Evolutionary conservation across 2,329 filamentous ascomycete genomes (phyloP).

Genomic region (Ramularia endophylla): DNA sequence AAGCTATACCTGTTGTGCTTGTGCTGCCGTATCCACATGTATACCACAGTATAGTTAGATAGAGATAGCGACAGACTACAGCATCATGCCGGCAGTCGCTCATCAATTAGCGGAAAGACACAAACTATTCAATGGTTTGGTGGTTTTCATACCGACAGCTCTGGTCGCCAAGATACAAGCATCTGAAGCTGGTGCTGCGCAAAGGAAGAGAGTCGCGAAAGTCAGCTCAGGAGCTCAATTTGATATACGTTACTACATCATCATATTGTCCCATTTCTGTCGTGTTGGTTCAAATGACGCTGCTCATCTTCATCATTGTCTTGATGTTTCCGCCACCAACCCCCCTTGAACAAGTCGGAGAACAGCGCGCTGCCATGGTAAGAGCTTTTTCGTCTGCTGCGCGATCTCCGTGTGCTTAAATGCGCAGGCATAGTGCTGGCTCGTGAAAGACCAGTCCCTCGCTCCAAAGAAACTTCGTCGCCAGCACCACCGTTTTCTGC

Average conservation of each 20-base stretch:
- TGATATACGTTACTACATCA: neutral
- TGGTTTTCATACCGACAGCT: no score
- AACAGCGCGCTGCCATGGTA: constrained; percentile 26
- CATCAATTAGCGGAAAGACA: no score
- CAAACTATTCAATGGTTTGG: no score
- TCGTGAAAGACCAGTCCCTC: constrained; percentile 7
- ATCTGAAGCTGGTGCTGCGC: no score
- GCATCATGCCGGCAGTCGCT: no score
- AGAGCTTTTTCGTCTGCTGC: constrained; percentile 18
- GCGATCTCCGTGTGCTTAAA: constrained; percentile 1
- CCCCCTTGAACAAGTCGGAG: constrained; percentile 24
- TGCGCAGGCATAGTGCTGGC: constrained; percentile 18
- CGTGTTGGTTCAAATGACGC: neutral
- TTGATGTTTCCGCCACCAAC: constrained; percentile 25
- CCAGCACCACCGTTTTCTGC: constrained; percentile 9
- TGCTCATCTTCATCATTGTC: constrained; percentile 2
- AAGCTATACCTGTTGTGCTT: no score
- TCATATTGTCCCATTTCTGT: neutral
- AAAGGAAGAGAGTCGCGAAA: no score
- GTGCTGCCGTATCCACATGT: no score
- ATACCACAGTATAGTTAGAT: no score
- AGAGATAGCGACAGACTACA: no score
- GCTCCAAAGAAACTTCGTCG: constrained; percentile 2
- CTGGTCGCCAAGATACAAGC: no score
- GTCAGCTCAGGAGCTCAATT: no score